These are phyloP conservation scores for Ramaria rubella DNA, from an alignment of 768 basidiomycete species.

Conservation along the genomic window DNA sequence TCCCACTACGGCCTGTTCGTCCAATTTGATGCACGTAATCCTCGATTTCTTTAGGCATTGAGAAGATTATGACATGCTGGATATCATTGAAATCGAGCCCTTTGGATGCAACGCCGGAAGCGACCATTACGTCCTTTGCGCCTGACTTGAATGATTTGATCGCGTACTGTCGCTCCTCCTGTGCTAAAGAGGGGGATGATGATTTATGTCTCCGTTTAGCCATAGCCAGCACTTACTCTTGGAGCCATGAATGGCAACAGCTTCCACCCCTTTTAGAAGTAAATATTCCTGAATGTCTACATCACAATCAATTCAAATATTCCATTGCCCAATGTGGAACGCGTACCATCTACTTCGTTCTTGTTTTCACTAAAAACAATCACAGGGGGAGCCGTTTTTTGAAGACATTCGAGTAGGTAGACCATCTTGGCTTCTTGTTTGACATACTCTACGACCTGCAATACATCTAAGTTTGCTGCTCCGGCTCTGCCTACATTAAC, in stretches of 20 bases:
- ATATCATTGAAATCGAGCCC: conserved; percentile 99
- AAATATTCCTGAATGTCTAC: conserved; percentile 97
- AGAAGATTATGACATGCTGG: conserved; percentile 97
- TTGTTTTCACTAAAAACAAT: conserved; percentile 99
- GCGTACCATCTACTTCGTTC: conserved; percentile 96
- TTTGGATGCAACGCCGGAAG: conserved; percentile 95
- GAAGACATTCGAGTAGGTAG: conserved; percentile 92
- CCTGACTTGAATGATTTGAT: conserved; percentile 98
- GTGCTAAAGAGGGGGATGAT: conserved; percentile 44
- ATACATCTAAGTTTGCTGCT: conserved; percentile 92
- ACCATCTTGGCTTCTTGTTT: conserved; percentile 99
- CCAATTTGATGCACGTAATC: conserved; percentile 99
- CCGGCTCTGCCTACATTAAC: conserved; percentile 98
- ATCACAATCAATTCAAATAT: not conserved
- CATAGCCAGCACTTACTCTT: conserved; percentile 57
- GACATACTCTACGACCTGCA: conserved; percentile 97
- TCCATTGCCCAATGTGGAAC: not conserved
- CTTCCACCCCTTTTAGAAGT: conserved; percentile 93
- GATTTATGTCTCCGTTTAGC: not conserved
- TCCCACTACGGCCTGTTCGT: conserved; percentile 93
- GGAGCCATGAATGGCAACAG: conserved; percentile 96
- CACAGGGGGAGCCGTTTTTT: conserved; percentile 97
- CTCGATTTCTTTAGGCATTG: conserved; percentile 99
- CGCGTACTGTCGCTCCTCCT: conserved; percentile 98
- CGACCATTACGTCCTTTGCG: conserved; percentile 99